These are phyloP conservation scores for Rhododendron ovatum DNA, from an alignment of 148 eudicot species.

Conservation along the genomic window DNA sequence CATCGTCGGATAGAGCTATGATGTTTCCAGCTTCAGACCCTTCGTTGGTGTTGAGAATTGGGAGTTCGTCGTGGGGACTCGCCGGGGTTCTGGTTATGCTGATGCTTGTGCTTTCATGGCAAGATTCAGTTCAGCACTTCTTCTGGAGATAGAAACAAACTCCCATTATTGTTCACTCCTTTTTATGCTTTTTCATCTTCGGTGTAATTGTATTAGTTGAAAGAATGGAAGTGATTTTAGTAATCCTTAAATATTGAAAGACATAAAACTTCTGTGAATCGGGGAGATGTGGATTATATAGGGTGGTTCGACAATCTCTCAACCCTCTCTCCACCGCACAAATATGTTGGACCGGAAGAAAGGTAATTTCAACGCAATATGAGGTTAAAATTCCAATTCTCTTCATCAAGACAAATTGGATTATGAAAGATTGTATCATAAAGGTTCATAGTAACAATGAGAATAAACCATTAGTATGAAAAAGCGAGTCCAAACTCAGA, in stretches of 20 bases:
- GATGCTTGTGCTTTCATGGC: slow-evolving; percentile 75
- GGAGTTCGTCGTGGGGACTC: slow-evolving; percentile 78
- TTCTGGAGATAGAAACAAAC: slow-evolving; percentile 49
- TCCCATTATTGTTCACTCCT: neutral
- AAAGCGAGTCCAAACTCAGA: neutral
- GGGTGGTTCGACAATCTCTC: neutral
- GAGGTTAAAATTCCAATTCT: neutral
- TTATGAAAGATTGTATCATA: neutral
- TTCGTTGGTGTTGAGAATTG: slow-evolving; percentile 44
- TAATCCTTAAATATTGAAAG: neutral
- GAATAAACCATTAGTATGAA: neutral
- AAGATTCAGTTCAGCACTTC: slow-evolving; percentile 66
- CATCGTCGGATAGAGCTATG: slow-evolving; percentile 9
- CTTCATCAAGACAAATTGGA: neutral
- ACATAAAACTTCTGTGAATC: neutral
- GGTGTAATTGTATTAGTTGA: neutral
- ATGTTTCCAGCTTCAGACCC: slow-evolving; percentile 26
- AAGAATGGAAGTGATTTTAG: neutral
- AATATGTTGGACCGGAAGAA: neutral
- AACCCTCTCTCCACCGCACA: neutral
- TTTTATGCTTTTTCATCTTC: neutral
- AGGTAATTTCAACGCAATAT: neutral
- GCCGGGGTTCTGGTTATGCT: slow-evolving; percentile 66
- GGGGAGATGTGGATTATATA: neutral
- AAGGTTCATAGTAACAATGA: neutral